Percentiles rank a stretch among this genome's conserved stretches.
phyloP scores from a whole-genome alignment of 2,329 filamentous ascomycete genomes.

The Metarhizium humberi region DNA sequence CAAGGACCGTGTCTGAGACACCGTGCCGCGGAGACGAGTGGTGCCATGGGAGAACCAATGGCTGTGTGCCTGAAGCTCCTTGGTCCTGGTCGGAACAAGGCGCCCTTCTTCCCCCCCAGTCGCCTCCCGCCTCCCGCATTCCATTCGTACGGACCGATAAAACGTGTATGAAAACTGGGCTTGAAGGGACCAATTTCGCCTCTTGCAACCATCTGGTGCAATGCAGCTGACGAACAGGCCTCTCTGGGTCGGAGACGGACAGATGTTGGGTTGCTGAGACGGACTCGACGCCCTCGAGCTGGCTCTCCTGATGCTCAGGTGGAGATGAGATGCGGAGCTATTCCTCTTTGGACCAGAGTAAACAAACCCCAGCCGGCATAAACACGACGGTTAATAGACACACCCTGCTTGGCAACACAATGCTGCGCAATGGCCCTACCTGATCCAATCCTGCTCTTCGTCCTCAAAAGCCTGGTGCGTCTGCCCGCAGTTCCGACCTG shows the following conservation, averaged over 20 bases:
- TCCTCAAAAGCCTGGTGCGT: constrained; percentile 30
- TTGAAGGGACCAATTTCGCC: background rate
- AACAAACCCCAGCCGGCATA: constrained; percentile 15
- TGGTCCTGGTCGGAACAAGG: background rate
- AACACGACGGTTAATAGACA: constrained; percentile 14
- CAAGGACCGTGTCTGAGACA: background rate
- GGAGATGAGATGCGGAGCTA: constrained; percentile 13
- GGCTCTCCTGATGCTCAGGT: constrained; percentile 1
- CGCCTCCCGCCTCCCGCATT: constrained; percentile 6
- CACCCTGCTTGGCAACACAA: constrained; percentile 14
- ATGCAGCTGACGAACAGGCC: background rate
- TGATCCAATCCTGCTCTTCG: constrained; percentile 21
- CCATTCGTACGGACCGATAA: background rate
- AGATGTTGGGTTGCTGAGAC: constrained; percentile 7
- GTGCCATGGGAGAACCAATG: background rate
- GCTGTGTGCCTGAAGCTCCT: too few relatives aligned
- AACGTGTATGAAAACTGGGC: background rate
- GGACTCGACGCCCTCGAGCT: constrained; percentile 1
- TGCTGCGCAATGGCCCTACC: constrained; percentile 6
- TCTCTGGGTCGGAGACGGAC: constrained; percentile 1
- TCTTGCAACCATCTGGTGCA: background rate
- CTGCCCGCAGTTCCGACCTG: constrained; percentile 19
- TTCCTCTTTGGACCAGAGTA: constrained; percentile 15
- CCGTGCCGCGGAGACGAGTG: background rate
- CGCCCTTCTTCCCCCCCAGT: background rate